Evolutionary conservation across 306 rosid genomes (phyloP).

Genomic region (Albizia julibrissin): DNA sequence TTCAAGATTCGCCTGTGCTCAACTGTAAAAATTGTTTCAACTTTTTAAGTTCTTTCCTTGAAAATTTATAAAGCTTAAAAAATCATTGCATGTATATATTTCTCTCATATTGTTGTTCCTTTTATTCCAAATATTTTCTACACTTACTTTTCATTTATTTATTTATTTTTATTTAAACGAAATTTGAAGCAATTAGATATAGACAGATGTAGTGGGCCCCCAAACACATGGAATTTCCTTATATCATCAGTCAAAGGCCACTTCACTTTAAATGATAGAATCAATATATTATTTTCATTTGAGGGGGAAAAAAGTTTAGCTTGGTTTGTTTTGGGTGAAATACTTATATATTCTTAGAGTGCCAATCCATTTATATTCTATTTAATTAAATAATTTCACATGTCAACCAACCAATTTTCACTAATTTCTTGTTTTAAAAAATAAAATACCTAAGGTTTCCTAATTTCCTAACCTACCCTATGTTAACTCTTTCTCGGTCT

Average conservation of each 20-base stretch:
- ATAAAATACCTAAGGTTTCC: too few species aligned
- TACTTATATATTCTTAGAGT: too few species aligned
- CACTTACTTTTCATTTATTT: background rate
- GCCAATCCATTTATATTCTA: too few species aligned
- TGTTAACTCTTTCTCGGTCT: too few species aligned
- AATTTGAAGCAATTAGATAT: background rate
- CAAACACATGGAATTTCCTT: background rate
- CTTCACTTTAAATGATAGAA: background rate
- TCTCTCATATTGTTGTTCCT: background rate
- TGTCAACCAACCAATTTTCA: too few species aligned
- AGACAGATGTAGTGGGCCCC: background rate
- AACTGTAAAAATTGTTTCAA: background rate
- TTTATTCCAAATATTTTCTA: background rate
- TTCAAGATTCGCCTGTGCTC: background rate
- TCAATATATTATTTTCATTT: background rate
- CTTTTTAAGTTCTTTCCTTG: background rate
- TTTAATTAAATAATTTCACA: too few species aligned
- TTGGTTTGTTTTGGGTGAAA: background rate
- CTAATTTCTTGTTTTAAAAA: too few species aligned
- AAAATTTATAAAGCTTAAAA: background rate
- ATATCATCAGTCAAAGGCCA: background rate
- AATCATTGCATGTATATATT: background rate
- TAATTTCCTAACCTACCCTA: too few species aligned
- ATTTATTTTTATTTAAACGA: background rate
- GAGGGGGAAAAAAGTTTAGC: background rate